A percentile compares a stretch with the other conserved stretches of the same genome.
These are phyloP conservation scores for Proliferodiscus dingleyae DNA, from an alignment of 2,329 filamentous ascomycete genomes.

Conservation along the genomic window DNA sequence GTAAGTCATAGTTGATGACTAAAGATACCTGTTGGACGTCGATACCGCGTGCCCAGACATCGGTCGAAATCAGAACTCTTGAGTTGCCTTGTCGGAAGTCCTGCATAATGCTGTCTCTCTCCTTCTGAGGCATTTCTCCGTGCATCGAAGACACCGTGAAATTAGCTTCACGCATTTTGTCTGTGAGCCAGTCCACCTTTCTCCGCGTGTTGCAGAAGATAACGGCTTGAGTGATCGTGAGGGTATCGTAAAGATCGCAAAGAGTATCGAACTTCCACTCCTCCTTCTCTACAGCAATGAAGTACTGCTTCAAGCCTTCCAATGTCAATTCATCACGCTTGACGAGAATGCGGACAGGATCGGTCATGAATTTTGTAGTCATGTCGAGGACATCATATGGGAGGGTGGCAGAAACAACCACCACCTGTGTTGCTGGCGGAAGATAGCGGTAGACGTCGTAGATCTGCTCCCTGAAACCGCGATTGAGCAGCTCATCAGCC, in stretches of 20 bases:
- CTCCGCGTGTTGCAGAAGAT: constrained; percentile 99
- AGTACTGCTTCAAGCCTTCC: constrained; percentile 97
- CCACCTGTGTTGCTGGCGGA: constrained; percentile 94
- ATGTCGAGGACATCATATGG: constrained; percentile 98
- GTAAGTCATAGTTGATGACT: constrained; percentile 98
- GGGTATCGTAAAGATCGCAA: constrained; percentile 96
- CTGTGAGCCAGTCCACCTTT: constrained; percentile 99
- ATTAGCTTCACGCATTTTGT: constrained; percentile 98
- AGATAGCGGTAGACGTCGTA: constrained; percentile 98
- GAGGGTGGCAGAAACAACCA: constrained; percentile 92
- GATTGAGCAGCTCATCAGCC: constrained; percentile 77
- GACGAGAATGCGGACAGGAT: constrained; percentile 91
- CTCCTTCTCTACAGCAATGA: constrained; percentile 98
- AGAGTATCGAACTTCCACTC: constrained; percentile 99
- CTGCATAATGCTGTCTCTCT: constrained; percentile 98
- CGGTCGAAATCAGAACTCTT: constrained; percentile 92
- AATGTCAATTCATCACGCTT: constrained; percentile 98
- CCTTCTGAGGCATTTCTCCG: constrained; percentile 97
- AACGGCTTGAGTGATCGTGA: constrained; percentile 97
- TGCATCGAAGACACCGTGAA: constrained; percentile 99
- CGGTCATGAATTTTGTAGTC: constrained; percentile 99
- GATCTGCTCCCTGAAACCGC: constrained; percentile 96
- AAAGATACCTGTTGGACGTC: constrained; percentile 97
- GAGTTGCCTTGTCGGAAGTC: constrained; percentile 97
- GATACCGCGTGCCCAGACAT: constrained; percentile 97